Conservation (phyloP, 805 yeast species). For the Hanseniaspora thailandica region DNA sequence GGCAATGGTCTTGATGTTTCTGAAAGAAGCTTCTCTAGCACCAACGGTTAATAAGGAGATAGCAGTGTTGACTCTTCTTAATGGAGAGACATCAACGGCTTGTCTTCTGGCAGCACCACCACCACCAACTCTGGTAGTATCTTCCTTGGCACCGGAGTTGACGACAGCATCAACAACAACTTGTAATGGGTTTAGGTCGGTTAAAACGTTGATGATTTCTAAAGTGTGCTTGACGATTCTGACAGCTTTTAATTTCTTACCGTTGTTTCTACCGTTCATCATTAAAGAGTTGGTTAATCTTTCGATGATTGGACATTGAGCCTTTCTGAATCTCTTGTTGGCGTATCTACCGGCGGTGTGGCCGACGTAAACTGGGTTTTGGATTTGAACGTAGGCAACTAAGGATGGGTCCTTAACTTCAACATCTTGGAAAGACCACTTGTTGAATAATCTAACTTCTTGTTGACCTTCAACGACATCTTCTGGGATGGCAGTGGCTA, state of each 20-base stretch:
- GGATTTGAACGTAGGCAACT: constrained; percentile 95
- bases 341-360: constrained; percentile 99
- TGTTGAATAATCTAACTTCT: constrained; percentile 97
- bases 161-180: constrained; percentile 97
- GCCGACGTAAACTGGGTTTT: constrained; percentile 93
- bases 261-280: constrained; percentile 99
- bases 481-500: constrained; percentile 94
- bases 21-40: constrained; percentile 99
- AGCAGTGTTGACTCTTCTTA: constrained; percentile 99
- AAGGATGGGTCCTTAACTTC: constrained; percentile 96
- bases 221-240: constrained; percentile 99
- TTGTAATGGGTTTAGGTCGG: constrained; percentile 99
- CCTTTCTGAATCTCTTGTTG: constrained; percentile 98
- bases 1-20: constrained; percentile 99
- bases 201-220: constrained; percentile 92
- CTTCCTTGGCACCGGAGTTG: constrained; percentile 99
- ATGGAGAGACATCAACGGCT: constrained; percentile 99
- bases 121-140: constrained; percentile 99
- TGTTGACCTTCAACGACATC: constrained; percentile 92
- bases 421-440: constrained; percentile 97
- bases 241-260: constrained; percentile 99
- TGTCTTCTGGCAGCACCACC: constrained; percentile 99
- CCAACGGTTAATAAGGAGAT: constrained; percentile 95
- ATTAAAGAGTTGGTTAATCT: constrained; percentile 98
- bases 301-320: constrained; percentile 98